Base-by-base conservation (phyloP, 495 filamentous ascomycete genomes). In the Hypoxylon cercidicola region DNA sequence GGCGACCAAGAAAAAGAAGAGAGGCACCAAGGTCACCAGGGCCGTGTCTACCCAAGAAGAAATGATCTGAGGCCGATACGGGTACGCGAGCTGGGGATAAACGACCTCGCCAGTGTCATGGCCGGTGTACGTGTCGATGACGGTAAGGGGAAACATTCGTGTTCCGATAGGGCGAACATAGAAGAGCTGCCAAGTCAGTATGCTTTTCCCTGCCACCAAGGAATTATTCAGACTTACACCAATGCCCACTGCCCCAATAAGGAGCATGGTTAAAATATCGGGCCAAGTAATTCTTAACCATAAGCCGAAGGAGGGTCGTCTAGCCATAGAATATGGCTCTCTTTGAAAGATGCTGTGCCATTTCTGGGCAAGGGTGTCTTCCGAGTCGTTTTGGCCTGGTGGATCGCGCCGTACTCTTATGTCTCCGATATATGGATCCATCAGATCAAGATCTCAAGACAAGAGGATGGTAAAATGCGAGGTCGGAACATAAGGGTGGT, bases 51-150 rank as follows among this genome's bases (percentile, higher is more conserved):
- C 56, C 77, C 74, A 82, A 64, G 78, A 82, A 21, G 81, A 73
- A 19, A 85, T 72, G 53, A 79, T 79, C 54, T 81, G 80, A 30
- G 75, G 73, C 41, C 78, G 76, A 32, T 78, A 66, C 0, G 82
- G 80, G 57, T 84, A 84, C 7, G 82, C 79, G 62, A 82, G 77
- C 19, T 79, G 40, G 1, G 81, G 80, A 46, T 79, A 83, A 23
- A 84, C 77, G 44, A 81, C 69, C 41, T 82, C 73, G 57, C 78
- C 75, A 35, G 80, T 68, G 40, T 68, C 65, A 41, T 60, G 35
- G 39, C 54, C 55, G 39, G 59, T 55, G 35, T 37, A 37, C 16
- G 48, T 25, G 16, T 68, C 43, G 49, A 60, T 47, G 55, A 80
- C 79, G 35, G 66, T 75, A 39, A 83, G 73, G 6, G 80, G 78